Evolutionary conservation across 495 filamentous ascomycete genomes (phyloP).

Genomic region (Paragyromitra xinjiangensis): DNA sequence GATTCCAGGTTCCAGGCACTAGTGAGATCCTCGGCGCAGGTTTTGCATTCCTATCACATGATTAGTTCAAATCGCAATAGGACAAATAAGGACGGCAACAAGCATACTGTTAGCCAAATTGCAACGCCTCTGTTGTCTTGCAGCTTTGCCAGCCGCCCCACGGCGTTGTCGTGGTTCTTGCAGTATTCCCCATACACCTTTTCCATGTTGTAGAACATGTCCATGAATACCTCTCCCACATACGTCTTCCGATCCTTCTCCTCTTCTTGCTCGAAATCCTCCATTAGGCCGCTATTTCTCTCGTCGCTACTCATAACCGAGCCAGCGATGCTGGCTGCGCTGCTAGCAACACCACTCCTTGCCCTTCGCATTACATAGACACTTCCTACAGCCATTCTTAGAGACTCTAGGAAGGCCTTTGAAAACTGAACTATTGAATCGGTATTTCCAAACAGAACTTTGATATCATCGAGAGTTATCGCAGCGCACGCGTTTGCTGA

Average conservation of each 20-base stretch:
- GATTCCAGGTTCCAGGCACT: slow-evolving; percentile 93
- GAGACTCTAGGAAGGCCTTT: slow-evolving; percentile 74
- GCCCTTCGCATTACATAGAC: slow-evolving; percentile 66
- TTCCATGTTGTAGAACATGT: slow-evolving; percentile 80
- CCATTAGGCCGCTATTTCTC: slow-evolving; percentile 53
- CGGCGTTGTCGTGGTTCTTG: slow-evolving; percentile 84
- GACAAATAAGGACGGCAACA: slow-evolving; percentile 1
- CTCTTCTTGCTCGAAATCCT: slow-evolving; percentile 64
- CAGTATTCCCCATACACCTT: slow-evolving; percentile 84
- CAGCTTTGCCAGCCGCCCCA: slow-evolving; percentile 76
- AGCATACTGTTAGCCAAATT: slow-evolving; percentile 74
- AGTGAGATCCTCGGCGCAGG: slow-evolving; percentile 87
- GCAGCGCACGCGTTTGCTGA: slow-evolving; percentile 83
- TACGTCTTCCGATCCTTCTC: slow-evolving; percentile 78
- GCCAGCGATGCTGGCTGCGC: slow-evolving; percentile 58
- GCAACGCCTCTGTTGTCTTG: slow-evolving; percentile 77
- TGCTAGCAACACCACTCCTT: slow-evolving; percentile 58
- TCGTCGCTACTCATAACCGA: slow-evolving; percentile 55
- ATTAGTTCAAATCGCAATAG: slow-evolving; percentile 30
- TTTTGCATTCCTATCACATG: slow-evolving; percentile 74
- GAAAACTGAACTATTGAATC: slow-evolving; percentile 87
- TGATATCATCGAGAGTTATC: slow-evolving; percentile 83
- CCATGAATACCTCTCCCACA: slow-evolving; percentile 79
- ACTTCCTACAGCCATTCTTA: slow-evolving; percentile 77
- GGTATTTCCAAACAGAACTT: slow-evolving; percentile 87